A percentile compares a stretch with the other conserved stretches of the same genome.
phyloP scores from a whole-genome alignment of 2,329 filamentous ascomycete genomes.

The Fusarium sacchari region DNA sequence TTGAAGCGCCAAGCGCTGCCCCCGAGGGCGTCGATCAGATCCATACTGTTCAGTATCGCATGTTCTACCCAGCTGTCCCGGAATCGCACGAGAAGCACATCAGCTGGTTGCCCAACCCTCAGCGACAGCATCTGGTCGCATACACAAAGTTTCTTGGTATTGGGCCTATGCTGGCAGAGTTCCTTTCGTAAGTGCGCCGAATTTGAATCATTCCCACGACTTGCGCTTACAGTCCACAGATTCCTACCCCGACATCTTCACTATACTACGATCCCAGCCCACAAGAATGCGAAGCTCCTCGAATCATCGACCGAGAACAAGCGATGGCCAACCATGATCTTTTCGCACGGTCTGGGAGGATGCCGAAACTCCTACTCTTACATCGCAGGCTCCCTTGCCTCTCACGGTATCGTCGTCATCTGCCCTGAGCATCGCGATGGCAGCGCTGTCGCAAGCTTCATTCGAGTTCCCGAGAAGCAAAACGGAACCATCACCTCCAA shows the following conservation, averaged over 20 bases:
- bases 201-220: no score
- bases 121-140: conserved; percentile 76
- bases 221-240: conserved; percentile 50
- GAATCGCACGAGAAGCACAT: conserved; percentile 67
- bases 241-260: conserved; percentile 77
- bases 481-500: conserved; percentile 41
- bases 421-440: conserved; percentile 87
- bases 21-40: conserved; percentile 67
- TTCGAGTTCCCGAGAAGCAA: conserved; percentile 69
- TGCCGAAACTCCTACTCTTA: conserved; percentile 88
- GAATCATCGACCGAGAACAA: conserved; percentile 56
- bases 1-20: conserved; percentile 63
- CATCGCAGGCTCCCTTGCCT: conserved; percentile 79
- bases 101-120: conserved; percentile 81
- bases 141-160: conserved; percentile 82
- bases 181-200: conserved; percentile 64
- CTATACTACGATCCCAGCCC: conserved; percentile 77
- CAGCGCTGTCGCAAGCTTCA: conserved; percentile 77
- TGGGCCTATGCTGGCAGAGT: conserved; percentile 64
- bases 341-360: conserved; percentile 87
- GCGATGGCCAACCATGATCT: conserved; percentile 84
- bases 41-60: conserved; percentile 79
- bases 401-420: conserved; percentile 82
- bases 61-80: conserved; percentile 79
- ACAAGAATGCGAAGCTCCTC: conserved; percentile 75